Percentiles rank a stretch among this genome's conserved stretches.
phyloP scores from a whole-genome alignment of 805 yeast species.

The Debaryomyces prosopidis region DNA sequence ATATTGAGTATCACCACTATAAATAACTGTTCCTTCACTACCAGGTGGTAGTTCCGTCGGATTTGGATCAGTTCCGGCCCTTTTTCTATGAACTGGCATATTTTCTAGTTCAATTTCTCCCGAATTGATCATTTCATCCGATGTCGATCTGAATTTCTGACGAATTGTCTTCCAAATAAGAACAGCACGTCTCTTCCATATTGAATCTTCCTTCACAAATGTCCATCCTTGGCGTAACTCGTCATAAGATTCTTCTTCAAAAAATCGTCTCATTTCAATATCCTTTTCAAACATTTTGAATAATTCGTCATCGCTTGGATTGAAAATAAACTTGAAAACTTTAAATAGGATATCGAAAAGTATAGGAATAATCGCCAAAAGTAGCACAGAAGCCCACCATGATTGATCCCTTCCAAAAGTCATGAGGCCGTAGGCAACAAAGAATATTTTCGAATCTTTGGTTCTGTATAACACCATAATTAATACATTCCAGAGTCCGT shows the following conservation, averaged over 20 bases:
- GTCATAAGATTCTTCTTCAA: slow-evolving; percentile 71
- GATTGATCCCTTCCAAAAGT: slow-evolving; percentile 78
- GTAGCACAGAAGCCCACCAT: slow-evolving; percentile 81
- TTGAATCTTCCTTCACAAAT: slow-evolving; percentile 51
- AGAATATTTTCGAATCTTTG: slow-evolving; percentile 60
- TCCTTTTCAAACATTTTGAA: slow-evolving; percentile 79
- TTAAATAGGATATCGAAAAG: slow-evolving; percentile 66
- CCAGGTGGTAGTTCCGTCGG: slow-evolving; percentile 55
- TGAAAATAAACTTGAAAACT: slow-evolving; percentile 52
- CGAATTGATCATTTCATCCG: not conserved
- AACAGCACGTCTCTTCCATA: slow-evolving; percentile 6
- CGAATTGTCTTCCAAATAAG: slow-evolving; percentile 1
- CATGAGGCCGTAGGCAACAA: slow-evolving; percentile 67
- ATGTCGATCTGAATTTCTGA: slow-evolving; percentile 13
- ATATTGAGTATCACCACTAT: slow-evolving; percentile 27
- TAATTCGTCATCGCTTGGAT: slow-evolving; percentile 74
- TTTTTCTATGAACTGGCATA: slow-evolving; percentile 44
- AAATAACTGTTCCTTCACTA: slow-evolving; percentile 28
- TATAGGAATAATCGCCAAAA: slow-evolving; percentile 57
- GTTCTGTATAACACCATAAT: slow-evolving; percentile 66
- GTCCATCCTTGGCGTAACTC: slow-evolving; percentile 83
- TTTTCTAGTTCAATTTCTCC: slow-evolving; percentile 25
- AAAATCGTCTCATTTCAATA: slow-evolving; percentile 58
- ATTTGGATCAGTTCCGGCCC: slow-evolving; percentile 49
- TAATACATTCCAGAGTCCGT: slow-evolving; percentile 79